Percentiles rank a stretch among this genome's conserved stretches.
Evolutionary conservation across 2,329 filamentous ascomycete genomes (phyloP).

Genomic region (Epichloe glyceriae): DNA sequence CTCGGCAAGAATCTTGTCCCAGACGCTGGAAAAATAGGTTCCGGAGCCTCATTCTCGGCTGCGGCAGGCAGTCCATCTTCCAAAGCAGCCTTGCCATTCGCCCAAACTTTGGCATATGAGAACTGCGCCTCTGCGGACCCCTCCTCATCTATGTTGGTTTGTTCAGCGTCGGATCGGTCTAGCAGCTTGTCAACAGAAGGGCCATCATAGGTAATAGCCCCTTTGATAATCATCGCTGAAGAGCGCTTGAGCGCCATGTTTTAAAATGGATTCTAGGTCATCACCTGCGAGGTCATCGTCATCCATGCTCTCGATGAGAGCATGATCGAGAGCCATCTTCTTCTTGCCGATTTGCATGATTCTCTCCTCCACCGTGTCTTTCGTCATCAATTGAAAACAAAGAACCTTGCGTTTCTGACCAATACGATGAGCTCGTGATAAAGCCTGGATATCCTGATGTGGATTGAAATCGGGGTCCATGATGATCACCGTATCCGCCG

Average conservation of each 20-base stretch:
- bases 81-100: slow-evolving; percentile 60
- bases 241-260: slow-evolving; percentile 73
- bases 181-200: slow-evolving; percentile 77
- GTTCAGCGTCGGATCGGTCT: slow-evolving; percentile 73
- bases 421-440: slow-evolving; percentile 89
- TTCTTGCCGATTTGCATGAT: slow-evolving; percentile 92
- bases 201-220: slow-evolving; percentile 69
- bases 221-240: slow-evolving; percentile 63
- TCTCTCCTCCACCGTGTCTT: slow-evolving; percentile 80
- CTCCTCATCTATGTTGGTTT: slow-evolving; percentile 51
- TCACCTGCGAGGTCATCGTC: slow-evolving; percentile 64
- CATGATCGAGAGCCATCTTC: slow-evolving; percentile 92
- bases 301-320: slow-evolving; percentile 85
- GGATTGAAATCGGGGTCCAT: slow-evolving; percentile 96
- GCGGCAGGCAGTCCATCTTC: slow-evolving; percentile 45
- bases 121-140: slow-evolving; percentile 65
- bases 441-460: slow-evolving; percentile 91
- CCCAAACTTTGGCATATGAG: slow-evolving; percentile 84
- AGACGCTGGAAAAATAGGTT: slow-evolving; percentile 53
- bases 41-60: slow-evolving; percentile 36
- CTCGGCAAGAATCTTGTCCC: slow-evolving; percentile 81
- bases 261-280: slow-evolving; percentile 78
- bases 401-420: slow-evolving; percentile 93
- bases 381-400: slow-evolving; percentile 88
- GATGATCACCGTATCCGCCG: slow-evolving; percentile 95